Percentiles rank a stretch among this genome's conserved stretches.
Conservation (phyloP, 768 basidiomycete genomes). For the Postia placenta region DNA sequence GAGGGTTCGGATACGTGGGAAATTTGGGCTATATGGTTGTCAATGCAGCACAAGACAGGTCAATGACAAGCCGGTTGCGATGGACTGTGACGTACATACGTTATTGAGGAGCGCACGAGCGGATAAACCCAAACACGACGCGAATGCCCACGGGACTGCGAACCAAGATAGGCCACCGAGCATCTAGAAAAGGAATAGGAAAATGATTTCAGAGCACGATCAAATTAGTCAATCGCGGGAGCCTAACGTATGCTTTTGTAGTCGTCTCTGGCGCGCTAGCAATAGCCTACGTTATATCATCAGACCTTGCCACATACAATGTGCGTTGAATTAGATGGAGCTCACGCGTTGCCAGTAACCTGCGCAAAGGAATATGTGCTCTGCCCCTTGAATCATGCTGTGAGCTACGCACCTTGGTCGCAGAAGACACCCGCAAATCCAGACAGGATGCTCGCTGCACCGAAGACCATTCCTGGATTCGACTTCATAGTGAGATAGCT, state of each 20-base stretch:
- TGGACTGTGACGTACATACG: slow-evolving; percentile 29
- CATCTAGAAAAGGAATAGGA: slow-evolving; percentile 29
- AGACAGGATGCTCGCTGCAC: slow-evolving; percentile 20
- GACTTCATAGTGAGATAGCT: slow-evolving; percentile 56
- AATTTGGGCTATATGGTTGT: slow-evolving; percentile 42
- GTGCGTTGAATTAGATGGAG: background rate
- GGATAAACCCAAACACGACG: slow-evolving; percentile 35
- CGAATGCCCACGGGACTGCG: slow-evolving; percentile 37
- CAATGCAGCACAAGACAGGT: background rate
- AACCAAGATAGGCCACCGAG: slow-evolving; percentile 54
- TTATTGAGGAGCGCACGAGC: slow-evolving; percentile 25
- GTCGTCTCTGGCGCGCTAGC: slow-evolving; percentile 45
- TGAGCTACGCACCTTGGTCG: slow-evolving; percentile 35
- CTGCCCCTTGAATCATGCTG: background rate
- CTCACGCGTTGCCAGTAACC: slow-evolving; percentile 49
- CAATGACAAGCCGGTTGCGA: too few relatives aligned
- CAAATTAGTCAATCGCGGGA: background rate
- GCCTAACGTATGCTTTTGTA: slow-evolving; percentile 43
- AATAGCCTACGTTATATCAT: slow-evolving; percentile 32
- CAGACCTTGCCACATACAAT: background rate
- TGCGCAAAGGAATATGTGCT: slow-evolving; percentile 17
- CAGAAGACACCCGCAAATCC: slow-evolving; percentile 44
- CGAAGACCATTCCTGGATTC: slow-evolving; percentile 24
- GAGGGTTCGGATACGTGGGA: slow-evolving; percentile 38
- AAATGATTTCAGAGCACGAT: too few relatives aligned